Evolutionary conservation across 73 alveolate species (phyloP), one percentile per base, ranked within the genome.

Genomic region (Paramecium biaurelia): DNA sequence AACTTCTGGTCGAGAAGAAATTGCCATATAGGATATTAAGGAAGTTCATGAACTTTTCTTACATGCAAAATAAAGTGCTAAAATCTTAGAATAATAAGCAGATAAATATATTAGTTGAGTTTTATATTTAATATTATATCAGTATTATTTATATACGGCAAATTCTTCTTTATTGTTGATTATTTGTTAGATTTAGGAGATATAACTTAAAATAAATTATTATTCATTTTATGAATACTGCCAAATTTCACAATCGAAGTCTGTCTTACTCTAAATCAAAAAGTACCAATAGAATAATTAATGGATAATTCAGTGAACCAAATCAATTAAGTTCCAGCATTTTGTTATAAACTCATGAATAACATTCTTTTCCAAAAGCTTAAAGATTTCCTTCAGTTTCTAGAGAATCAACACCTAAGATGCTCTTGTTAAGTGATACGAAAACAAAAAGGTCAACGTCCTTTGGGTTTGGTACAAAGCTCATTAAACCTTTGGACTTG

Each of bases 1-100:
- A 88, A 97, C 99, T 79, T 93, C 94, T 26, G 99, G 99, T 57
- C 95, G 99, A 87, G 95, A 92, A 89, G 95, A 94, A 92, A 93
- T 95, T 67, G 92, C 96, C 32, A 93, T 70, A 21, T 93, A 59
- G 10, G 98, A 98, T 68, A 93, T 96, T 12, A 97, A 99, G 76
- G 99, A 97, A 92, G 96, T 98, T 70, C 97, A 95, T 92, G 74
- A 93, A 8, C 95, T 99, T 85, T 99, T 99, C 97, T 97, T 94
- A 93, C 99, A 99, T 84, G 99, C 99, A 23, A 99, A 99, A 92
- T 63, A 99, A 32, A 97, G 99, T 53, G 99, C 99, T 15, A 95
- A 97, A 95, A 57, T 98, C 38, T 93, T 99, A 38, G 97, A 95
- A 57, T 99, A 98, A 95, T 99, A 99, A 95, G 99, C 99, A 6